These are phyloP conservation scores for Pseudocercospora pini-densiflorae DNA, from an alignment of 2,329 filamentous ascomycete species.

Conservation along the genomic window DNA sequence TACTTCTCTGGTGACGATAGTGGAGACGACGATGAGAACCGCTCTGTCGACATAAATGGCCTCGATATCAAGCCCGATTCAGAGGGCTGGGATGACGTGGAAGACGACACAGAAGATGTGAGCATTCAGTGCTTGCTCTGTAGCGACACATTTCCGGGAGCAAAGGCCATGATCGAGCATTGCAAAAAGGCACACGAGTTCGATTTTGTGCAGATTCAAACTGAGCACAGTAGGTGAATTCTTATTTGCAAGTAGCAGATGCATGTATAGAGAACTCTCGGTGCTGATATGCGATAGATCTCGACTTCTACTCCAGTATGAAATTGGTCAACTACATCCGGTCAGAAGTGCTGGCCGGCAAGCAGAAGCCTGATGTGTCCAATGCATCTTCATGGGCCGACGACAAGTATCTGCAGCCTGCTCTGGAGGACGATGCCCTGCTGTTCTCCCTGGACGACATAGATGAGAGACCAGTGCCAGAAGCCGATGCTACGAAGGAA, in stretches of 20 bases:
- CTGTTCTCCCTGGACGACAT: conserved; percentile 88
- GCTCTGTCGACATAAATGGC: conserved; percentile 26
- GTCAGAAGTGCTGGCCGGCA: conserved; percentile 44
- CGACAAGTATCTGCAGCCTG: conserved; percentile 81
- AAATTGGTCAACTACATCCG: conserved; percentile 57
- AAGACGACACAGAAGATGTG: conserved; percentile 45
- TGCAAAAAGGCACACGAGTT: conserved; percentile 45
- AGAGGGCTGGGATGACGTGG: conserved; percentile 52
- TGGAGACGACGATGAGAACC: conserved; percentile 21
- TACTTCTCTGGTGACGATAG: conserved; percentile 28
- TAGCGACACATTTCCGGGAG: conserved; percentile 40
- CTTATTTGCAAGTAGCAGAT: background rate
- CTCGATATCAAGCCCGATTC: conserved; percentile 40
- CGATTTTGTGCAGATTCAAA: conserved; percentile 44
- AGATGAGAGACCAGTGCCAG: conserved; percentile 42
- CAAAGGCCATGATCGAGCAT: conserved; percentile 44
- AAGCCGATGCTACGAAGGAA: conserved; percentile 19
- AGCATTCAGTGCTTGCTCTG: conserved; percentile 48
- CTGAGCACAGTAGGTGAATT: conserved; percentile 41
- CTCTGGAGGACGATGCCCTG: conserved; percentile 85
- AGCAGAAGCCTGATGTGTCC: conserved; percentile 59
- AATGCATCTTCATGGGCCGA: conserved; percentile 68
- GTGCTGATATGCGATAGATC: conserved; percentile 33
- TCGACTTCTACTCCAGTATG: conserved; percentile 52
- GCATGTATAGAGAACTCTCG: background rate